A percentile compares a stretch with the other conserved stretches of the same genome.
phyloP scores from a whole-genome alignment of 106 monocot species.

The Acorus gramineus region DNA sequence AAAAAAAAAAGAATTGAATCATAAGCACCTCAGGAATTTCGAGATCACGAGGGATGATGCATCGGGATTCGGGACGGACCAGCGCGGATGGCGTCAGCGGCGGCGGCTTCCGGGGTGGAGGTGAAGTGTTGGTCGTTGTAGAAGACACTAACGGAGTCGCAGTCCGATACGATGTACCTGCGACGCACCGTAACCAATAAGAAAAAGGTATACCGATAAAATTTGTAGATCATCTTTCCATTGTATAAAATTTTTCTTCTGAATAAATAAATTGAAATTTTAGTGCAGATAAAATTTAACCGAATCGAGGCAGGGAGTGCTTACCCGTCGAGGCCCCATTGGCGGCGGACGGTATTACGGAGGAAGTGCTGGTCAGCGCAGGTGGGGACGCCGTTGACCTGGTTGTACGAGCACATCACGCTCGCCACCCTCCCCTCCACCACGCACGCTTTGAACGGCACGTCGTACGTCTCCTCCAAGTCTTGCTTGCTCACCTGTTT shows the following conservation, averaged over 20 bases:
- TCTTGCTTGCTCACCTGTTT: slow-evolving; percentile 62
- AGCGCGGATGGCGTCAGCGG: slow-evolving; percentile 44
- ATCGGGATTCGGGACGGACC: slow-evolving; percentile 10
- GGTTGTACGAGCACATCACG: slow-evolving; percentile 91
- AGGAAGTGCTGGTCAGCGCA: slow-evolving; percentile 63
- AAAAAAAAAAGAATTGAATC: not conserved
- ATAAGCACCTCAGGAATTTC: not conserved
- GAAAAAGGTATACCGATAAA: too few species aligned
- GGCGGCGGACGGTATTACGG: slow-evolving; percentile 31
- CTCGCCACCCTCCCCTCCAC: slow-evolving; percentile 50
- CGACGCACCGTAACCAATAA: too few species aligned
- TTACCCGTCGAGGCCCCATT: slow-evolving; percentile 60
- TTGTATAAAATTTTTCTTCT: too few species aligned
- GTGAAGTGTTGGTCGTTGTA: slow-evolving; percentile 40
- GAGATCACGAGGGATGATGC: too few species aligned
- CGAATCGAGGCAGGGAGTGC: not conserved
- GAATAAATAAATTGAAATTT: too few species aligned
- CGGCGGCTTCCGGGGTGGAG: slow-evolving; percentile 44
- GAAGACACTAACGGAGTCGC: slow-evolving; percentile 60
- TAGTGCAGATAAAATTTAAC: too few species aligned
- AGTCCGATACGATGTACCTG: slow-evolving; percentile 65
- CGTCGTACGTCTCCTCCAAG: slow-evolving; percentile 66
- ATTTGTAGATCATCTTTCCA: too few species aligned
- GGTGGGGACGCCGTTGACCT: slow-evolving; percentile 76
- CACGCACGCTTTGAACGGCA: slow-evolving; percentile 69